Conservation (phyloP, 257 asterid genomes). For the Fraxinus americana region DNA sequence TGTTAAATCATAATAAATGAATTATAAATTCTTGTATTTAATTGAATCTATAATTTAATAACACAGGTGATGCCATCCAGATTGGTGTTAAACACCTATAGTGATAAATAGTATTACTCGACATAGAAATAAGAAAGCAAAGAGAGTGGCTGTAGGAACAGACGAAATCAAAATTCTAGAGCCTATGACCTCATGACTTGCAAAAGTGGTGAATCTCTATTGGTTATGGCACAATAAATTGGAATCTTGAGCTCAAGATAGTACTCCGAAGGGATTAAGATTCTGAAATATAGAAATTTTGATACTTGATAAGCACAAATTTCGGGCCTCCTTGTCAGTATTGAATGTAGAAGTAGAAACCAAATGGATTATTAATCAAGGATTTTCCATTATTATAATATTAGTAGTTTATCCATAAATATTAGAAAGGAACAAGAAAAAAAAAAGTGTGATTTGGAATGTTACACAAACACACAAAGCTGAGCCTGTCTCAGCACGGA, state of each 20-base stretch:
- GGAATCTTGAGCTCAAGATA: neutral
- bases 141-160: slow-evolving; percentile 64
- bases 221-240: neutral
- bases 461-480: no score
- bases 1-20: no score
- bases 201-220: neutral
- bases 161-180: slow-evolving; percentile 63
- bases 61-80: no score
- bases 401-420: no score
- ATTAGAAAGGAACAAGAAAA: no score
- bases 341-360: neutral
- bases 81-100: no score
- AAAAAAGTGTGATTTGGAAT: no score
- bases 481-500: no score
- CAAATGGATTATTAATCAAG: neutral
- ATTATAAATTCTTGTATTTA: no score
- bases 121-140: slow-evolving; percentile 50
- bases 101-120: no score
- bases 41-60: no score
- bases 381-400: no score
- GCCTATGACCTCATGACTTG: slow-evolving; percentile 38
- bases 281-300: neutral
- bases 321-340: neutral
- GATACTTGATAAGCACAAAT: neutral
- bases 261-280: neutral